A percentile compares a stretch with the other conserved stretches of the same genome.
Conservation (phyloP, 352 stramenopile genomes). For the Phytopythium ostracodes region DNA sequence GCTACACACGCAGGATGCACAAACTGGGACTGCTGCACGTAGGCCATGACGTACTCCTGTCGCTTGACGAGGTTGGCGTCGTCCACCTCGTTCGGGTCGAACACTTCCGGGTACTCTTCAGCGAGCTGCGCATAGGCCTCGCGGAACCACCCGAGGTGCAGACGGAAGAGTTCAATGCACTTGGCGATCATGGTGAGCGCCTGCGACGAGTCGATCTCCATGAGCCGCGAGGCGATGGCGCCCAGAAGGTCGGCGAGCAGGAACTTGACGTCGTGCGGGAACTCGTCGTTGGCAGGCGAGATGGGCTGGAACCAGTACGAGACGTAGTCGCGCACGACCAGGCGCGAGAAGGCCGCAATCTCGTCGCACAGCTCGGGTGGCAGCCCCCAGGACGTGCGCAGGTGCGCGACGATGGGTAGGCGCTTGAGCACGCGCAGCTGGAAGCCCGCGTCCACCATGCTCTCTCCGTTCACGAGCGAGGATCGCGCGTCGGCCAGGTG, state of each 20-base stretch:
- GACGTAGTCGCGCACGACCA: constrained; percentile 59
- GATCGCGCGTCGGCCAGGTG: not conserved
- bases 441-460: constrained; percentile 38
- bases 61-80: constrained; percentile 46
- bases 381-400: constrained; percentile 56
- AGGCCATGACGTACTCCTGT: constrained; percentile 50
- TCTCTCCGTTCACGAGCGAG: constrained; percentile 2
- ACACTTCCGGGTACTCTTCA: constrained; percentile 52
- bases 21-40: constrained; percentile 57
- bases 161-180: constrained; percentile 53
- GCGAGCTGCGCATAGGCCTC: constrained; percentile 66
- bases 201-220: constrained; percentile 68
- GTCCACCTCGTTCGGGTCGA: constrained; percentile 45
- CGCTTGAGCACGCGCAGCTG: constrained; percentile 55
- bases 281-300: constrained; percentile 54
- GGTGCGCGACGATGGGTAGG: constrained; percentile 49
- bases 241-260: constrained; percentile 60
- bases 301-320: constrained; percentile 61
- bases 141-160: constrained; percentile 79
- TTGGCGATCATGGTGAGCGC: constrained; percentile 60
- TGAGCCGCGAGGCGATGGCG: constrained; percentile 43
- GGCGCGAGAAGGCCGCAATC: constrained; percentile 44
- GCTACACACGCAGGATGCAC: constrained; percentile 61
- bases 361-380: constrained; percentile 58
- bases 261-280: constrained; percentile 61